Evolutionary conservation across 208 protist species (phyloP).

Genomic region (Leishmania martiniquensis): DNA sequence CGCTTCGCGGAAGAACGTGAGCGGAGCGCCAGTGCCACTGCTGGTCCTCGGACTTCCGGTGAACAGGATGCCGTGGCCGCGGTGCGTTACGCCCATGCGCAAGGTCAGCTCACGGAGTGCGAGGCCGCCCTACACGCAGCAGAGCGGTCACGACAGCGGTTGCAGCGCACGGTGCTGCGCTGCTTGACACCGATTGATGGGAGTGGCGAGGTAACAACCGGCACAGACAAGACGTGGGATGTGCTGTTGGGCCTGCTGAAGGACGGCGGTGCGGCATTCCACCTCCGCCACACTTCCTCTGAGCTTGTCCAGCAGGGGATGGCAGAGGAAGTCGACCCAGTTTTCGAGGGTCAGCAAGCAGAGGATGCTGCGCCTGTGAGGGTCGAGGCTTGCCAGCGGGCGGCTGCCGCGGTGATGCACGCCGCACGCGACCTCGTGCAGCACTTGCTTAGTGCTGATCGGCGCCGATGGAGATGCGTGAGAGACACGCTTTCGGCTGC

Average conservation of each 20-base stretch:
- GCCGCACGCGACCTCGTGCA: conserved; percentile 8
- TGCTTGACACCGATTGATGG: background rate
- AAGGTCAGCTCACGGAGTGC: conserved; percentile 18
- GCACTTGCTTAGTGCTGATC: conserved; percentile 11
- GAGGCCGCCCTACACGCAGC: conserved; percentile 12
- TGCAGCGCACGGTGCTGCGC: conserved; percentile 4
- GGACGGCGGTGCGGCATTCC: background rate
- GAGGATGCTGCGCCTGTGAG: background rate
- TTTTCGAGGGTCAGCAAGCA: background rate
- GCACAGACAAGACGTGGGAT: background rate
- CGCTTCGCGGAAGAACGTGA: conserved; percentile 1
- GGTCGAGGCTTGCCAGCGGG: background rate
- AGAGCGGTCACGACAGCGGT: conserved; percentile 12
- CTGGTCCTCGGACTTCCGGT: background rate
- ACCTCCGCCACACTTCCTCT: background rate
- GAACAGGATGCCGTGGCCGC: background rate
- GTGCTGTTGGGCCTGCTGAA: background rate
- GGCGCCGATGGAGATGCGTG: conserved; percentile 9
- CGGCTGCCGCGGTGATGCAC: conserved; percentile 11
- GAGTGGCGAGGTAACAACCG: background rate
- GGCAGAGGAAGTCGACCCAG: background rate
- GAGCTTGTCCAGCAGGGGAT: background rate
- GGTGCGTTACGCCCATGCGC: conserved; percentile 10
- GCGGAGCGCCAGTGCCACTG: background rate
- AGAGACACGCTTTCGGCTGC: conserved; percentile 4